phyloP scores from a whole-genome alignment of 257 asterid genomes.

The Petrea volubilis region DNA sequence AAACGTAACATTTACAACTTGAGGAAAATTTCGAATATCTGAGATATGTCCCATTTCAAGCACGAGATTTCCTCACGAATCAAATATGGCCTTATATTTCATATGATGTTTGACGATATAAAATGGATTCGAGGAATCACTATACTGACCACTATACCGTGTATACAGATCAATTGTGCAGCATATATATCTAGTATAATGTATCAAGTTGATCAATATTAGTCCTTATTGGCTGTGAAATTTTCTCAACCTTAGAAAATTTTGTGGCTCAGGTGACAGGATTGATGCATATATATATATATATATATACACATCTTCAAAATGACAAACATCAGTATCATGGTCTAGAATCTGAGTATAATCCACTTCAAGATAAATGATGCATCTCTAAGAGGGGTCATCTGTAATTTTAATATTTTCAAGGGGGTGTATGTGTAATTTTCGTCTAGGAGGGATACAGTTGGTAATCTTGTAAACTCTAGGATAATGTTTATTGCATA shows the following conservation, averaged over 20 bases:
- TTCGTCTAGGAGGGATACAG: too few relatives aligned
- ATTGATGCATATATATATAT: neutral
- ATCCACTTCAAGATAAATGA: too few relatives aligned
- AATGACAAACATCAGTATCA: neutral
- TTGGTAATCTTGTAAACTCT: too few relatives aligned
- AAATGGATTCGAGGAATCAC: neutral
- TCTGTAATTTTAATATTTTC: too few relatives aligned
- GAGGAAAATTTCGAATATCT: neutral
- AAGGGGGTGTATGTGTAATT: too few relatives aligned
- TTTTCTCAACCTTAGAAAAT: neutral
- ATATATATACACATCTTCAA: neutral
- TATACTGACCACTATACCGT: neutral
- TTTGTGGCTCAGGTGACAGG: too few relatives aligned
- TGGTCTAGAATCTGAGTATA: too few relatives aligned
- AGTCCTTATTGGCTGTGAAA: neutral
- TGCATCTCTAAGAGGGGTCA: too few relatives aligned
- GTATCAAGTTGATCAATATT: neutral
- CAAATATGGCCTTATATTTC: slow-evolving; percentile 13
- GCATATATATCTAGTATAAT: slow-evolving; percentile 7
- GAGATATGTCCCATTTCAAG: neutral
- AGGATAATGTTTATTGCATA: too few relatives aligned
- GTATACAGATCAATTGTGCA: neutral
- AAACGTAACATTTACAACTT: neutral
- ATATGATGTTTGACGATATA: slow-evolving; percentile 4
- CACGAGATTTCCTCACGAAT: slow-evolving; percentile 14